Evolutionary conservation across 768 basidiomycete genomes (phyloP), one percentile per base, ranked within the genome.

Genomic region (Russula sp.): DNA sequence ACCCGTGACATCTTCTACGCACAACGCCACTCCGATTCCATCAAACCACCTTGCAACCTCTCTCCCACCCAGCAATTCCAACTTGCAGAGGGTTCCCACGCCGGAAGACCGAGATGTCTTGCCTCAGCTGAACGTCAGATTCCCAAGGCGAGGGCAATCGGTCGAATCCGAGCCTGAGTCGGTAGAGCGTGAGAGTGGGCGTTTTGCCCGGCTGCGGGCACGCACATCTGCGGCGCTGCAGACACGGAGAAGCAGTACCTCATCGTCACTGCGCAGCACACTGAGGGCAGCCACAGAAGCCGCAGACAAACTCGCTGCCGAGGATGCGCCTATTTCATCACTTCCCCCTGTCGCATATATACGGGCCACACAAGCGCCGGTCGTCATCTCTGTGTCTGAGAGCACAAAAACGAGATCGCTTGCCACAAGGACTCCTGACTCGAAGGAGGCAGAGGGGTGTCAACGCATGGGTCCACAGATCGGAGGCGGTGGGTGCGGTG

Each of bases 211-310:
- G 13, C 26, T 58, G 18, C 57, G 57, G 32, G 57, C 57, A 24
- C 54, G 46, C 10, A 55, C 53, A 8, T 59, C 63, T 16, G 20
- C n/a, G n/a, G 40, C 30, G 13, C 59, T 48, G 10, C 52, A 64
- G 44, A 24, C 24, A 36, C 64, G 24, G 14, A 57, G 60, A 57
- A 46, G 34, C 7, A 65, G 64, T 28, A 59, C 64, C 18, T 56
- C 59, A 10, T 61, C 64, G 11, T 65, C 64, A 7, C 30, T 64
- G 7, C 63, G 59, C 16, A 64, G 63, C 48, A 64, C 58, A 11
- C 48, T 64, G 28, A 49, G 59, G 44, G 55, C 64, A 44, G 59
- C 64, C 13, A 24, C 59, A 10, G 64, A 61, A 1, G 59, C 60
- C 9, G 55, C 64, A 38, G 60, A 61, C 0, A 61, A 22, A 34